phyloP scores from a whole-genome alignment of 768 basidiomycete species.

The Suillus paluster region DNA sequence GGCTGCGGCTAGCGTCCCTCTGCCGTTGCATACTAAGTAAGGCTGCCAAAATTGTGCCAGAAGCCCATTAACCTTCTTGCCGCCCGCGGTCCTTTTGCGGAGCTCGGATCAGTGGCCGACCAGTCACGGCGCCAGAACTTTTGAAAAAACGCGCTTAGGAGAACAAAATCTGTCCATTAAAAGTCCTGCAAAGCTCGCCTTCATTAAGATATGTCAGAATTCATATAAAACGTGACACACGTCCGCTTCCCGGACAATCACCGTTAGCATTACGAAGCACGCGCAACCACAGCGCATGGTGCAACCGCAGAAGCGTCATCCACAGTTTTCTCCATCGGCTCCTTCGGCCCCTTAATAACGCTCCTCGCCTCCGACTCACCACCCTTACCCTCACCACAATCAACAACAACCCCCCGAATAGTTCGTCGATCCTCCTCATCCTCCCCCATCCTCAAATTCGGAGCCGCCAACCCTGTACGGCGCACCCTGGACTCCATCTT shows the following conservation, averaged over 20 bases:
- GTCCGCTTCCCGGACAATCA: neutral
- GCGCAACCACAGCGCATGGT: conserved; percentile 21
- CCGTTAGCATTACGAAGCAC: neutral
- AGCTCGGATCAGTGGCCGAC: neutral
- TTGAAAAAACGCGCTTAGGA: neutral
- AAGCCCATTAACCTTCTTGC: neutral
- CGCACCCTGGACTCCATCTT: conserved; percentile 17
- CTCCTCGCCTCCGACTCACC: conserved; percentile 14
- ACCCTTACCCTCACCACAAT: conserved; percentile 17
- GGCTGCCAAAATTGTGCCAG: too few species aligned
- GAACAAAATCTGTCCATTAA: conserved; percentile 7
- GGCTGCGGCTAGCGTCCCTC: neutral
- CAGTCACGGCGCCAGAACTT: neutral
- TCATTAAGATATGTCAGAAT: neutral
- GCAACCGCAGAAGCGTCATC: conserved; percentile 15
- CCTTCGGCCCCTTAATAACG: conserved; percentile 17
- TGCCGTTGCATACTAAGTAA: neutral
- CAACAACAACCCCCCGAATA: conserved; percentile 34
- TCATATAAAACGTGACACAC: neutral
- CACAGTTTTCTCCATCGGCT: conserved; percentile 13
- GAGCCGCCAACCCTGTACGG: neutral
- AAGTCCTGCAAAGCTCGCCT: conserved; percentile 1
- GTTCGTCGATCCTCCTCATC: conserved; percentile 51
- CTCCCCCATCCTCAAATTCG: conserved; percentile 14
- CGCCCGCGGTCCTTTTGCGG: conserved; percentile 4